Conservation (phyloP, 2,329 filamentous ascomycete genomes). For the Sporothrix phasma region DNA sequence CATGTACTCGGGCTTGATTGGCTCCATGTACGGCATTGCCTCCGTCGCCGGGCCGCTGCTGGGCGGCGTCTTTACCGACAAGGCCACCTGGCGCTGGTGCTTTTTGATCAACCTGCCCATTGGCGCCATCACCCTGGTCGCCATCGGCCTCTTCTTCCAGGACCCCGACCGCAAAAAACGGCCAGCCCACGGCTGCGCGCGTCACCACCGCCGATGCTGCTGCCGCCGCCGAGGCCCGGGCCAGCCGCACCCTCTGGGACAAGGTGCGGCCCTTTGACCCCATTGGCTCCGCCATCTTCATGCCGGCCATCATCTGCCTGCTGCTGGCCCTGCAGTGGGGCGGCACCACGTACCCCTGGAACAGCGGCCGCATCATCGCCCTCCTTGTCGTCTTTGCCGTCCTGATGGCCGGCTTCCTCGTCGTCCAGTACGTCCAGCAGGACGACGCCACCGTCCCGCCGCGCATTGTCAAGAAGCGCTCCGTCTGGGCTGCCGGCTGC, state of each 20-base stretch:
- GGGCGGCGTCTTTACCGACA: constrained; percentile 22
- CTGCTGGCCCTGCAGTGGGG: constrained; percentile 38
- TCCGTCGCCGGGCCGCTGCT: constrained; percentile 21
- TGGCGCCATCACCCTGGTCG: constrained; percentile 21
- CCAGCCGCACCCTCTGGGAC: constrained; percentile 18
- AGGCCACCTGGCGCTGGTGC: constrained; percentile 27
- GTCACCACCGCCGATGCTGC: not conserved
- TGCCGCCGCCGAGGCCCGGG: not conserved
- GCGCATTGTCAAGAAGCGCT: constrained; percentile 31
- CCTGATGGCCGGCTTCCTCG: constrained; percentile 24
- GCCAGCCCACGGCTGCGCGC: not conserved
- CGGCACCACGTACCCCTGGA: constrained; percentile 22
- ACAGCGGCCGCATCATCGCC: constrained; percentile 26
- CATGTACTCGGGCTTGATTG: constrained; percentile 27
- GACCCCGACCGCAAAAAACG: constrained; percentile 14
- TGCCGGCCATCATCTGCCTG: constrained; percentile 31
- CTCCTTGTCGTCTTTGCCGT: constrained; percentile 29
- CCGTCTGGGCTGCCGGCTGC: constrained; percentile 26
- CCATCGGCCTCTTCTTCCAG: constrained; percentile 19
- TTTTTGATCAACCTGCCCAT: constrained; percentile 28
- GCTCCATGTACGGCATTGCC: constrained; percentile 34
- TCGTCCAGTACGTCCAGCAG: constrained; percentile 26
- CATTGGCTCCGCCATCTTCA: constrained; percentile 17
- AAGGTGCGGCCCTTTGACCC: constrained; percentile 16
- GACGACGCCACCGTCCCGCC: constrained; percentile 34